These are phyloP conservation scores for Metschnikowia lachancei DNA, from an alignment of 805 yeast species.

Conservation along the genomic window DNA sequence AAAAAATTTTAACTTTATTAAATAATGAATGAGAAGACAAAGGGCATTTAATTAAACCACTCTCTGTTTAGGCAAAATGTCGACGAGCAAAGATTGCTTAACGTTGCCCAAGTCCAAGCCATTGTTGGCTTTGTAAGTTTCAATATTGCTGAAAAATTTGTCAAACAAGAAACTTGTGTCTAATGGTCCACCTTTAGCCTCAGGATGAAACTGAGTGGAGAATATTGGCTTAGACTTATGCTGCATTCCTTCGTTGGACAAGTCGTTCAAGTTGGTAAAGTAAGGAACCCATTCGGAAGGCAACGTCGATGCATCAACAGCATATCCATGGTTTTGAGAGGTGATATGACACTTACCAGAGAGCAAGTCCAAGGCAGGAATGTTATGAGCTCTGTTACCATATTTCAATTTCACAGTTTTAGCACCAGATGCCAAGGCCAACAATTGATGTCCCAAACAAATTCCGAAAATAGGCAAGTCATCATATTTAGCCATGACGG, in stretches of 20 bases:
- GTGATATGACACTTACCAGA: slow-evolving; percentile 97
- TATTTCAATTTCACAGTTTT: slow-evolving; percentile 88
- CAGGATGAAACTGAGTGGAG: slow-evolving; percentile 98
- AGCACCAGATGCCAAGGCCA: slow-evolving; percentile 94
- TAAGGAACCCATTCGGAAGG: slow-evolving; percentile 71
- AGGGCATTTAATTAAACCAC: slow-evolving; percentile 35
- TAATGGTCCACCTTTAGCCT: slow-evolving; percentile 98
- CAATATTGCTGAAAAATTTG: slow-evolving; percentile 74
- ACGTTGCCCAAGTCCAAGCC: slow-evolving; percentile 44
- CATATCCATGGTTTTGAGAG: slow-evolving; percentile 98
- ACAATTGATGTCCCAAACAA: slow-evolving; percentile 94
- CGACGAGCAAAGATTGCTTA: slow-evolving; percentile 52
- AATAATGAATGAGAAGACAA: background rate
- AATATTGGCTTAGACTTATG: slow-evolving; percentile 85
- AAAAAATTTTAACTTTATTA: background rate
- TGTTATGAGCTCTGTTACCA: slow-evolving; percentile 99
- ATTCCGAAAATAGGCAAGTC: slow-evolving; percentile 95
- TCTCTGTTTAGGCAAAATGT: slow-evolving; percentile 64
- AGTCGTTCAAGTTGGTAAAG: slow-evolving; percentile 90
- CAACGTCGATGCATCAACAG: slow-evolving; percentile 81
- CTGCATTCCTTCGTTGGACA: slow-evolving; percentile 96
- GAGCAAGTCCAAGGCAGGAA: slow-evolving; percentile 86
- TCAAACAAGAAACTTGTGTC: slow-evolving; percentile 91
- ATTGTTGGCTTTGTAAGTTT: slow-evolving; percentile 43
- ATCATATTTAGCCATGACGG: slow-evolving; percentile 54